Base-by-base conservation (phyloP, 208 protist species). In the Vickermania spadyakhi region DNA sequence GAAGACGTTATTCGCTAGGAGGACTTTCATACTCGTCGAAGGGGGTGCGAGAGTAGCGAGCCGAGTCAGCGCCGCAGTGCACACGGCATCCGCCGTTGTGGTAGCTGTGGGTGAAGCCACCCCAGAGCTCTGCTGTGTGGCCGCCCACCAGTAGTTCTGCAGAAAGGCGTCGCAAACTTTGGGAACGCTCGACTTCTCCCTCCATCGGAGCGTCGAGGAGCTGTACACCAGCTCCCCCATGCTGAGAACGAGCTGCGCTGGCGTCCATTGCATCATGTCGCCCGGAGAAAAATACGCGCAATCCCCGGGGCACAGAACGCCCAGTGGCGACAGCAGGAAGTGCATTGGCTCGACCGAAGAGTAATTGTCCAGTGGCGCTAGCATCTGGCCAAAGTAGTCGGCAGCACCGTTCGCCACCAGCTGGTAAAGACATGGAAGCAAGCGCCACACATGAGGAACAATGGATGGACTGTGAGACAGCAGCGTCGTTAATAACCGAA, bases 321-420 rank as follows among this genome's bases (percentile, higher is more conserved):
- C 36, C 21, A 89, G 56, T 3, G 74, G 60, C 50, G 63, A 64
- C 59, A 72, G 75, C 51, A 86, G 31, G 56, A 97, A 97, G 13
- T 45, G 30, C 14, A 77, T 42, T 0, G 89, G 84, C 50, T 88
- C 84, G 21, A 89, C 81, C 0, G 68, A 86, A 49, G 86, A 75
- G 63, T 81, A 96, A 75, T 97, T 97, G 62, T 98, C 92, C 7
- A 97, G 57, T 30, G 90, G 87, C 23, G 87, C 72, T 23, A 98
- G 75, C 57, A 97, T 80, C 51, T 87, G 58, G 2, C 58, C 55
- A 67, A 96, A 86, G 68, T 96, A 97, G 65, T 98, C 92, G 5
- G 77, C 66, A 1, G 88, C 81, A 36, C 79, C 89, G 22, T 76
- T 72, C 30, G 74, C 42, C 18, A 90, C 55, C 13, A 92, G 57